phyloP scores from a whole-genome alignment of 495 filamentous ascomycete genomes.

The Podospora fimiseda region DNA sequence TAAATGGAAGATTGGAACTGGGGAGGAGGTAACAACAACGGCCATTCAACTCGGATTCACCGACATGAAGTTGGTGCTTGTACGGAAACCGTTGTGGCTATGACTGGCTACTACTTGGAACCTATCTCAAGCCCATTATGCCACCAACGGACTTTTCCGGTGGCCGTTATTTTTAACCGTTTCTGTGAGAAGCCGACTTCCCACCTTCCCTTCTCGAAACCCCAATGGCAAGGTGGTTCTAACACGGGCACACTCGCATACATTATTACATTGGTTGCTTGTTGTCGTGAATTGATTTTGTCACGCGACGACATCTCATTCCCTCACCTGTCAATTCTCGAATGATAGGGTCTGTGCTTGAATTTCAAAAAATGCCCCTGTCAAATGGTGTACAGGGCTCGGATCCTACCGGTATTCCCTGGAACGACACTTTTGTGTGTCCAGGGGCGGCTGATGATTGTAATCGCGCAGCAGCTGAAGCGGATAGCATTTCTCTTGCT shows the following conservation, averaged over 20 bases:
- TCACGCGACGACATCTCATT: background rate
- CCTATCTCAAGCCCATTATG: background rate
- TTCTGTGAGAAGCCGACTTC: too few species aligned
- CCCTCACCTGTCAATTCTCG: background rate
- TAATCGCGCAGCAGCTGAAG: background rate
- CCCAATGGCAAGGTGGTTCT: too few species aligned
- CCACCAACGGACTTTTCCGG: background rate
- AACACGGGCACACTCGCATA: too few species aligned
- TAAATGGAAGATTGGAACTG: too few species aligned
- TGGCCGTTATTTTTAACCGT: too few species aligned
- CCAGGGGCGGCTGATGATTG: background rate
- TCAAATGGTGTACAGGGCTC: background rate
- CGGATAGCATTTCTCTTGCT: background rate
- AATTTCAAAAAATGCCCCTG: background rate
- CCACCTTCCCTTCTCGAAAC: too few species aligned
- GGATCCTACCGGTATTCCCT: slow-evolving; percentile 3
- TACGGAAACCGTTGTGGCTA: background rate
- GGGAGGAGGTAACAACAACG: too few species aligned
- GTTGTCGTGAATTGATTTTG: background rate
- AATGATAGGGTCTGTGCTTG: slow-evolving; percentile 7
- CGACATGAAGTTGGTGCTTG: too few species aligned
- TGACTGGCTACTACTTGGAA: too few species aligned
- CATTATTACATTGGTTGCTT: too few species aligned
- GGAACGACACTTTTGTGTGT: background rate
- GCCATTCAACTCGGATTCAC: too few species aligned